Conservation (phyloP, 345 rosid genomes). For the Hibiscus syriacus region DNA sequence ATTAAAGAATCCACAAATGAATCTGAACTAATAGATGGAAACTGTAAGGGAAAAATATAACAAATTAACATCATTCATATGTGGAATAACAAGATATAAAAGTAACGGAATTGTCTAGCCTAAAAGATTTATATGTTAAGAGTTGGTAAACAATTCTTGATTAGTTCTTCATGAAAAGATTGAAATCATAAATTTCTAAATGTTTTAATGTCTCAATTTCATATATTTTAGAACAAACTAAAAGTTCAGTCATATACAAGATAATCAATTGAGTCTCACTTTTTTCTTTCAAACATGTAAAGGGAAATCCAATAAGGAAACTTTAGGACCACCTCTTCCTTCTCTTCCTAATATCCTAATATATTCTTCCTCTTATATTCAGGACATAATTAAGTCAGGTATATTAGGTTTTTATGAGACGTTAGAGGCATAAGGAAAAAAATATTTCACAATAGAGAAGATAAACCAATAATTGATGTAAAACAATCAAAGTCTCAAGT, state of each 20-base stretch:
- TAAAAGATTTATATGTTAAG: not conserved
- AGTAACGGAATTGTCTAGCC: not conserved
- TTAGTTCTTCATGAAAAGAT: not conserved
- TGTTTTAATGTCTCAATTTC: not conserved
- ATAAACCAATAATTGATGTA: not conserved
- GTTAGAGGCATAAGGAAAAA: not conserved
- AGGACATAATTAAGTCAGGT: not conserved
- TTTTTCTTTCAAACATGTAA: not conserved
- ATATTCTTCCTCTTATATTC: not conserved
- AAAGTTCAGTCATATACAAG: not conserved
- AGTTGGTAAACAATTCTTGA: not conserved
- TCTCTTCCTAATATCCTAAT: not conserved
- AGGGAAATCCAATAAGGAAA: not conserved
- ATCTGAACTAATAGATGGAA: conserved; percentile 56
- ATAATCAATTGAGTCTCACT: not conserved
- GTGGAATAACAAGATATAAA: not conserved
- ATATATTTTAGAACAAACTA: not conserved
- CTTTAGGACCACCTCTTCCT: not conserved
- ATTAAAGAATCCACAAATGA: conserved; percentile 47
- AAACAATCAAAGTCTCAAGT: not conserved
- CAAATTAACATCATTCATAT: conserved; percentile 6
- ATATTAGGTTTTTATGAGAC: not conserved
- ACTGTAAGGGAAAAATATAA: conserved; percentile 48
- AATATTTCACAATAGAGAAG: not conserved
- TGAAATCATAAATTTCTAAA: not conserved